Conservation (phyloP, 106 monocot species). For the Allium sativum region DNA sequence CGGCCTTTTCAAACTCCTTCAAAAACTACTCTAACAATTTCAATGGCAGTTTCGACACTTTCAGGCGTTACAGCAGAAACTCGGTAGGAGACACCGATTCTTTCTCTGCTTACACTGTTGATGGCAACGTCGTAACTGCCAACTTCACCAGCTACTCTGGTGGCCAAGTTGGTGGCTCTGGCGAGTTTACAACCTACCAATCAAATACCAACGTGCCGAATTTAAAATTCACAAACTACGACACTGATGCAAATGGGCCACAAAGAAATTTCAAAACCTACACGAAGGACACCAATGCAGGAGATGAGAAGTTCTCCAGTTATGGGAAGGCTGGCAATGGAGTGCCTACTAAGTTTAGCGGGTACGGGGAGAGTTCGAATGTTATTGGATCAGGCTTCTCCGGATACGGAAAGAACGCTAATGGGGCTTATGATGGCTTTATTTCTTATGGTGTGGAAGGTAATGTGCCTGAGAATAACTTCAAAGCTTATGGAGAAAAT, state of each 20-base stretch:
- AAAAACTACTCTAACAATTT: constrained; percentile 47
- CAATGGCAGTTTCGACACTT: constrained; percentile 58
- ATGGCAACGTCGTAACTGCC: constrained; percentile 67
- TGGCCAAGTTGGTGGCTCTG: constrained; percentile 38
- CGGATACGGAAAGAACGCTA: constrained; percentile 45
- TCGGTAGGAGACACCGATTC: constrained; percentile 24
- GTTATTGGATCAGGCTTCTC: constrained; percentile 52
- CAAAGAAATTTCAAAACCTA: constrained; percentile 36
- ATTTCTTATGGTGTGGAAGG: constrained; percentile 41
- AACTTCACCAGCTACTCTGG: constrained; percentile 88
- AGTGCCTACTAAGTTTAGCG: constrained; percentile 26
- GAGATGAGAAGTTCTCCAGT: constrained; percentile 54
- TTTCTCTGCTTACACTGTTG: constrained; percentile 42
- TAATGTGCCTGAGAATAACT: constrained; percentile 64
- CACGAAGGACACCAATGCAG: constrained; percentile 57
- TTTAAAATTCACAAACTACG: constrained; percentile 70
- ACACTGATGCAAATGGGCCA: constrained; percentile 28
- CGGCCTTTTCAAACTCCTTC: constrained; percentile 25
- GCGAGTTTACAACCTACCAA: constrained; percentile 46
- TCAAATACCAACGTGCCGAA: constrained; percentile 46
- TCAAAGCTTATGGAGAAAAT: constrained; percentile 62
- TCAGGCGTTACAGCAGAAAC: constrained; percentile 76
- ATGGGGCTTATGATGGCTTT: constrained; percentile 29
- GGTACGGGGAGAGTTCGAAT: constrained; percentile 62
- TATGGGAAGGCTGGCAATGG: constrained; percentile 61